These are phyloP conservation scores for Plenodomus biglobosus DNA, from an alignment of 2,329 filamentous ascomycete genomes.

Conservation along the genomic window DNA sequence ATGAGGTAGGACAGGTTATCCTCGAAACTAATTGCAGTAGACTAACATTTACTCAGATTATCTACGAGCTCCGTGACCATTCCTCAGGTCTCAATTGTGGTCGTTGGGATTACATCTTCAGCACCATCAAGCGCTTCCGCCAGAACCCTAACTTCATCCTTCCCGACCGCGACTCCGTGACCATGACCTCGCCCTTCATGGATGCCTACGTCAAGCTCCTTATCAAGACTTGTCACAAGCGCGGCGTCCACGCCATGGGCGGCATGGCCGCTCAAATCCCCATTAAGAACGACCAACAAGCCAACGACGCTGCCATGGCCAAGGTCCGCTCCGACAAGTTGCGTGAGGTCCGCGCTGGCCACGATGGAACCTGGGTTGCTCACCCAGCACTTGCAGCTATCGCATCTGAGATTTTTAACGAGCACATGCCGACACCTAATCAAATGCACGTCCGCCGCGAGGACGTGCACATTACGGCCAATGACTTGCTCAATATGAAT, in stretches of 20 bases:
- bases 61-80: constrained; percentile 97
- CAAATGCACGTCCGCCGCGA: constrained; percentile 90
- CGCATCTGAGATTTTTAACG: constrained; percentile 91
- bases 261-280: constrained; percentile 99
- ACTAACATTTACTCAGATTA: constrained; percentile 62
- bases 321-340: constrained; percentile 93
- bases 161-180: constrained; percentile 85
- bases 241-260: constrained; percentile 97
- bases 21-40: neutral
- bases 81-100: constrained; percentile 96
- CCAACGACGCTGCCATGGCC: constrained; percentile 94
- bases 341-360: constrained; percentile 89
- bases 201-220: constrained; percentile 94
- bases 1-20: constrained; percentile 61
- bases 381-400: constrained; percentile 90
- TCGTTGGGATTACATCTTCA: constrained; percentile 99
- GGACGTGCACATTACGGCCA: constrained; percentile 81
- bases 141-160: constrained; percentile 91
- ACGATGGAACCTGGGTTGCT: constrained; percentile 97
- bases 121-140: constrained; percentile 98
- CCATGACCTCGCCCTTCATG: constrained; percentile 99
- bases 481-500: constrained; percentile 97
- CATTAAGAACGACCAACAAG: constrained; percentile 89
- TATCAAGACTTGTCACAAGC: constrained; percentile 96
- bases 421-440: constrained; percentile 98